These are phyloP conservation scores for Scedosporium aurantiacum DNA, from an alignment of 2,329 filamentous ascomycete species.

Conservation along the genomic window DNA sequence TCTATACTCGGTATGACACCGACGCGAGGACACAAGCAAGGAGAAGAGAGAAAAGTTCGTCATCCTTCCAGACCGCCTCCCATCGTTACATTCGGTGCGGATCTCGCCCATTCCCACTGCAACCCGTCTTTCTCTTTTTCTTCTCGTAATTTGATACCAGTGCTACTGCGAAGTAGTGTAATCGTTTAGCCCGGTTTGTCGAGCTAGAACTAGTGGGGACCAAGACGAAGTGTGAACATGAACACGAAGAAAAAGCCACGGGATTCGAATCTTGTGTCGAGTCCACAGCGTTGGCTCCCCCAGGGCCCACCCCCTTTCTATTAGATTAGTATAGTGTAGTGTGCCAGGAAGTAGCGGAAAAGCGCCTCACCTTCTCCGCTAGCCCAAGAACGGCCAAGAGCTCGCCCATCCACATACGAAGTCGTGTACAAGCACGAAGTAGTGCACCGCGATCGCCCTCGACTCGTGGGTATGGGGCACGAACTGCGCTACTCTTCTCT, in stretches of 20 bases:
- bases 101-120: not conserved
- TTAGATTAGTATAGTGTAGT: no score
- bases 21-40: not conserved
- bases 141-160: not conserved
- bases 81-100: not conserved
- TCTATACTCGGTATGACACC: not conserved
- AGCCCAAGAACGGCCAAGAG: not conserved
- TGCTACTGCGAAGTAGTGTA: not conserved
- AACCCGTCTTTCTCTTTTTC: not conserved
- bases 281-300: no score
- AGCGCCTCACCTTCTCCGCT: not conserved
- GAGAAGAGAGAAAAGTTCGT: not conserved
- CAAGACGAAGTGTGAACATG: no score
- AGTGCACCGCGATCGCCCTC: no score
- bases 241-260: no score
- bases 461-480: no score
- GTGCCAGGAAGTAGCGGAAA: no score
- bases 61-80: not conserved
- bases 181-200: no score
- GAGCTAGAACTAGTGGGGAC: no score
- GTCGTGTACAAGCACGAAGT: no score
- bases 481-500: no score
- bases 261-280: no score
- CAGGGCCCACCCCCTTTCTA: not conserved
- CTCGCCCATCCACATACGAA: not conserved